These are phyloP conservation scores for Penicillium aurantiogriseum DNA, from an alignment of 2,329 filamentous ascomycete genomes.

Conservation along the genomic window DNA sequence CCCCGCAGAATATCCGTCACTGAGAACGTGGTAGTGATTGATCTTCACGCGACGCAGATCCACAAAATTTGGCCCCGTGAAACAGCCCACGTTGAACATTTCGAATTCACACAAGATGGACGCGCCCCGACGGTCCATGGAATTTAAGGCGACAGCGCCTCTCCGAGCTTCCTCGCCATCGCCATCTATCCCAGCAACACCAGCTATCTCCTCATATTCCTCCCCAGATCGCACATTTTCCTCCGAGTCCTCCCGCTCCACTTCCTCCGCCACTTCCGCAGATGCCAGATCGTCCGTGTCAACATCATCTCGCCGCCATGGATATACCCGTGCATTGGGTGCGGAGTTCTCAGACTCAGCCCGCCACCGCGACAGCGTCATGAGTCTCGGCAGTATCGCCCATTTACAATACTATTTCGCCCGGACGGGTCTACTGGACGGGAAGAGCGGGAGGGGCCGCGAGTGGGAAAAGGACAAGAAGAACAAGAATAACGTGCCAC, in stretches of 20 bases:
- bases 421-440: slow-evolving; percentile 85
- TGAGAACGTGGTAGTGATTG: slow-evolving; percentile 2
- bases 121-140: slow-evolving; percentile 20
- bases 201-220: slow-evolving; percentile 45
- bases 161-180: slow-evolving; percentile 40
- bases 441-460: slow-evolving; percentile 83
- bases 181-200: slow-evolving; percentile 43
- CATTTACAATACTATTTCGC: slow-evolving; percentile 99
- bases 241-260: slow-evolving; percentile 46
- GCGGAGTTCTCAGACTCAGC: slow-evolving; percentile 90
- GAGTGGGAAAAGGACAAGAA: slow-evolving; percentile 59
- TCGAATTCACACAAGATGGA: slow-evolving; percentile 28
- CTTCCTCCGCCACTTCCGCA: slow-evolving; percentile 44
- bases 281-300: slow-evolving; percentile 46
- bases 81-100: slow-evolving; percentile 10
- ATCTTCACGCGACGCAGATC: slow-evolving; percentile 3
- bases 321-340: slow-evolving; percentile 83
- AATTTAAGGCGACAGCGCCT: slow-evolving; percentile 19
- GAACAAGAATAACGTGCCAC: slow-evolving; percentile 40
- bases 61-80: background rate
- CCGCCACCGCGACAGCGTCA: slow-evolving; percentile 85
- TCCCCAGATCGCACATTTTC: slow-evolving; percentile 48
- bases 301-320: slow-evolving; percentile 59
- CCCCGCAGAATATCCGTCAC: background rate
- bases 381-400: slow-evolving; percentile 93